A percentile compares a stretch with the other conserved stretches of the same genome.
These are phyloP conservation scores for Apiospora pterosperma DNA, from an alignment of 2,329 filamentous ascomycete genomes.

Conservation along the genomic window DNA sequence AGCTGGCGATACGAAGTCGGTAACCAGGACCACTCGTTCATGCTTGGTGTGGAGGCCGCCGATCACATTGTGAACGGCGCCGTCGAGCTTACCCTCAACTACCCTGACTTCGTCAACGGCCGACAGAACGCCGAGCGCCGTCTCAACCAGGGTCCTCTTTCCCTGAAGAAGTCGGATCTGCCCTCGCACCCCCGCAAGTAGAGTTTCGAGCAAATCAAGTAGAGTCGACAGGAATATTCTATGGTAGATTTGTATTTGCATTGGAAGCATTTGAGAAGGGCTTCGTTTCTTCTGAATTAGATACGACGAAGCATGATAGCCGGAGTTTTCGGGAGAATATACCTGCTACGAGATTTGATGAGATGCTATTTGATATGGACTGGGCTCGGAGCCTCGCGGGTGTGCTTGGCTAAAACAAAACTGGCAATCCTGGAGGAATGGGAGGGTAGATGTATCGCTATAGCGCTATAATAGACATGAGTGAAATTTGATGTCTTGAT, in stretches of 20 bases:
- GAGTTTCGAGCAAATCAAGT: conserved; percentile 2
- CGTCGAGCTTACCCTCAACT: conserved; percentile 90
- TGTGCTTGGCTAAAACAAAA: not conserved
- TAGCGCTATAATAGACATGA: not conserved
- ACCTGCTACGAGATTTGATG: conserved; percentile 10
- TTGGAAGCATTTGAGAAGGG: conserved; percentile 7
- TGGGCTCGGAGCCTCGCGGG: not conserved
- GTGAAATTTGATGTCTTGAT: not conserved
- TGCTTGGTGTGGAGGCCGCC: conserved; percentile 91
- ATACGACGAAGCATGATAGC: conserved; percentile 9
- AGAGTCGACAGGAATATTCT: not conserved
- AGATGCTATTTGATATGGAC: not conserved
- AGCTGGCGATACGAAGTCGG: conserved; percentile 95
- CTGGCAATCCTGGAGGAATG: not conserved
- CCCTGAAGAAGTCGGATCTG: conserved; percentile 30
- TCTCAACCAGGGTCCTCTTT: conserved; percentile 44
- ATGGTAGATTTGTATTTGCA: conserved; percentile 6
- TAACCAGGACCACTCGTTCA: conserved; percentile 97
- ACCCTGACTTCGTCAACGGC: conserved; percentile 91
- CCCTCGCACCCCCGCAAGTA: conserved; percentile 30
- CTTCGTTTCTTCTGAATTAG: conserved; percentile 5
- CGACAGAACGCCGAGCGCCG: conserved; percentile 66
- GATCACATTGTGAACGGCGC: conserved; percentile 88
- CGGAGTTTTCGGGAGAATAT: conserved; percentile 9
- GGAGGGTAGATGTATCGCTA: not conserved